Evolutionary conservation across 148 eudicot species (phyloP), one percentile per base, ranked within the genome.

Genomic region (Nepenthes gracilis): DNA sequence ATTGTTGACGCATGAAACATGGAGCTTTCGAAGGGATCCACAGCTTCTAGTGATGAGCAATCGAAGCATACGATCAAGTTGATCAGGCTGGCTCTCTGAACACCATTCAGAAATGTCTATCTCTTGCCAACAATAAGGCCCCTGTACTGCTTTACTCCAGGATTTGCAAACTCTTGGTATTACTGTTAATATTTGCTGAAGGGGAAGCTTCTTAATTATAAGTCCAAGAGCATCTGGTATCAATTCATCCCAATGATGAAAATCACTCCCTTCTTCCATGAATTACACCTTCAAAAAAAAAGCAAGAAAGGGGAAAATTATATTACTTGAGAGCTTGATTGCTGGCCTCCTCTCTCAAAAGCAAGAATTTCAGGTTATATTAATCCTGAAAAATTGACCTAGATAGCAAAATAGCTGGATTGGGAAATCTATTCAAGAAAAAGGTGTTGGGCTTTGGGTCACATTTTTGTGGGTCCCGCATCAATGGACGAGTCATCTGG

Each of bases 81-180:
- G 64, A 1, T 81, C 76, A 2, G 80, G 68, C 40, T 67, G 69
- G 45, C 74, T 71, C 43, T 62, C 57, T 52, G 67, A 61, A 55
- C 86, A 81, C 84, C 88, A 83, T 2, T 86, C 78, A 65, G 77
- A 86, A 71, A 86, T 75, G 70, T 86, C 84, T 8, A 86, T 81
- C 56, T 71, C 82, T 73, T 81, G 94, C 94, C 94, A 86, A 65
- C 86, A 86, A 67, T 83, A 86, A 64, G 88, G 88, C n/a, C 84
- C 94, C 36, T 54, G 76, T 14, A 77, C 84, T 36, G 77, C 86
- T 75, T 70, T 81, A 54, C 66, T 61, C 94, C 94, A 86, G 12
- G 94, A 70, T 69, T 81, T 83, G 69, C 94, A 86, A 36, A 86
- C 94, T 64, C 79, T 70, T 3, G 94, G 88, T 58, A 86, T 73